phyloP scores from a whole-genome alignment of 305 asterid genomes.

The Solanum hybrid region DNA sequence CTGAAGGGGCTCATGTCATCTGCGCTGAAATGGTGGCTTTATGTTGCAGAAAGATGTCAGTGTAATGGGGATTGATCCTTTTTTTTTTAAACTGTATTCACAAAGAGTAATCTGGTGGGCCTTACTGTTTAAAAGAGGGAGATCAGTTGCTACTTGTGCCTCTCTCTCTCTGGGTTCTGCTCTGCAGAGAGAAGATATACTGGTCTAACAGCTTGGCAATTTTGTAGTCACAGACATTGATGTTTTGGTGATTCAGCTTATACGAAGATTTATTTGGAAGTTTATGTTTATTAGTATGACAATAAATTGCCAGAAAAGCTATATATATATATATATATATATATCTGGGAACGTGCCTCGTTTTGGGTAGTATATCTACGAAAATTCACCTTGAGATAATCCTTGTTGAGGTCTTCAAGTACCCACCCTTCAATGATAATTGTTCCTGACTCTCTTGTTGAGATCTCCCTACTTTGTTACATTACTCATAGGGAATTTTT shows the following conservation, averaged over 20 bases:
- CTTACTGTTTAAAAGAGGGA: neutral
- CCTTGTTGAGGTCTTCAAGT: neutral
- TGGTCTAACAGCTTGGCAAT: neutral
- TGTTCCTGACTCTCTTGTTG: neutral
- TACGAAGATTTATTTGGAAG: neutral
- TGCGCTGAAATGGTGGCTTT: neutral
- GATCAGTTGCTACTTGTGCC: neutral
- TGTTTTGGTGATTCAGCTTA: neutral
- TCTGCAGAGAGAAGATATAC: neutral
- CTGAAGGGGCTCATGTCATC: constrained; percentile 1
- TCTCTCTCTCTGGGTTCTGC: neutral
- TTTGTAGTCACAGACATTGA: neutral
- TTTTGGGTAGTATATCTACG: neutral
- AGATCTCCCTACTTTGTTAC: neutral
- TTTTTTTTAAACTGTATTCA: neutral
- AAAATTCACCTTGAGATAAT: neutral
- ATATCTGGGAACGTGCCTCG: neutral
- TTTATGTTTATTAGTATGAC: neutral
- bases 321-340: too few relatives aligned
- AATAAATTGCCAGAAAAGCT: neutral
- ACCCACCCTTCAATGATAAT: neutral
- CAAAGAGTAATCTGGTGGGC: neutral
- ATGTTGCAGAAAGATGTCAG: neutral
- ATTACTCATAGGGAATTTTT: neutral
- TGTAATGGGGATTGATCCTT: neutral